phyloP scores from a whole-genome alignment of 139 green algal genomes.

The Auxenochlorella protothecoides region DNA sequence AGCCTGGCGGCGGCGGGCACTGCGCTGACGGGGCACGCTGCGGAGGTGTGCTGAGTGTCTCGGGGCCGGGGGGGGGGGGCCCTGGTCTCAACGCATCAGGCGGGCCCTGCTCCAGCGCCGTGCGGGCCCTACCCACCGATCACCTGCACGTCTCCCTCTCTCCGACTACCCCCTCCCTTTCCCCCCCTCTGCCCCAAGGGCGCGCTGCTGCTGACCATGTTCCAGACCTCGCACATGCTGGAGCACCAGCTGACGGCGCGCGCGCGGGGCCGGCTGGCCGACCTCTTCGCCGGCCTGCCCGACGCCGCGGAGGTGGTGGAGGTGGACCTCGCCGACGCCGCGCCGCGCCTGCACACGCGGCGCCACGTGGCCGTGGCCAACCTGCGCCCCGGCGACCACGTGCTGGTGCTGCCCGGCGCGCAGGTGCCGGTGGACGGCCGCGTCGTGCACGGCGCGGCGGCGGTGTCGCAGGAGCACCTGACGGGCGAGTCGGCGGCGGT shows the following conservation, averaged over 20 bases:
- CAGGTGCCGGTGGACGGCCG: constrained; percentile 72
- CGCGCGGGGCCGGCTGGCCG: constrained; percentile 47
- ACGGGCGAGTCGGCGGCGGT: constrained; percentile 56
- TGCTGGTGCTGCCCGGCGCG: constrained; percentile 8
- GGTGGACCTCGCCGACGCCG: constrained; percentile 9
- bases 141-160: neutral
- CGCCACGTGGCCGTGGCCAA: constrained; percentile 31
- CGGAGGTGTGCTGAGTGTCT: constrained; percentile 23
- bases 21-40: constrained; percentile 47
- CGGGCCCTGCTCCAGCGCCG: neutral
- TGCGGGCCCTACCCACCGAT: neutral
- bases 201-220: constrained; percentile 76
- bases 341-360: constrained; percentile 11
- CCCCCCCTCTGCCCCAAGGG: constrained; percentile 40
- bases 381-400: constrained; percentile 54
- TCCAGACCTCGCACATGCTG: constrained; percentile 55
- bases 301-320: constrained; percentile 40
- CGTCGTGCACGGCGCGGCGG: constrained; percentile 53
- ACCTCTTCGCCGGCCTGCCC: constrained; percentile 51
- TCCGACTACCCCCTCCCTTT: neutral
- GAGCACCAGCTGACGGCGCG: constrained; percentile 52
- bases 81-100: neutral
- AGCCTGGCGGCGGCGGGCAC: constrained; percentile 58
- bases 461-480: constrained; percentile 65
- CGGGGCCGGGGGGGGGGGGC: constrained; percentile 22